These are phyloP conservation scores for Schrenkiella parvula DNA, from an alignment of 345 rosid species.

Conservation along the genomic window DNA sequence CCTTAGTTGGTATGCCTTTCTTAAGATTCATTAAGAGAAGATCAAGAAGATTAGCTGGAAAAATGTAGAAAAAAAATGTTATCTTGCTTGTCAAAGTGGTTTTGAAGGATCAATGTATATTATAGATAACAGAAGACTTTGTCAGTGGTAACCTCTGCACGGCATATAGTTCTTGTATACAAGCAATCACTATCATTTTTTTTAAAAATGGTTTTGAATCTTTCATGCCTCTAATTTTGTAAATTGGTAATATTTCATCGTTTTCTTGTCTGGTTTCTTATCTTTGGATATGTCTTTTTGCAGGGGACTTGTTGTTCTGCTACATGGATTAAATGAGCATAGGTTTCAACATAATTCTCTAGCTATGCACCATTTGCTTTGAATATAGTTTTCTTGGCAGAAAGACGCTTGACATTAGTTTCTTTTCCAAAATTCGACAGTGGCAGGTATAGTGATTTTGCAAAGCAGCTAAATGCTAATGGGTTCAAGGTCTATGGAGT, in stretches of 20 bases:
- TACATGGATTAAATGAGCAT: constrained; percentile 95
- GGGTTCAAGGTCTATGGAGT: constrained; percentile 89
- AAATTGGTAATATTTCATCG: neutral
- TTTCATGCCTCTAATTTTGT: neutral
- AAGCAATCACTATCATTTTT: neutral
- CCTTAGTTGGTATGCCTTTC: constrained; percentile 15
- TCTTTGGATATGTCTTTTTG: constrained; percentile 10
- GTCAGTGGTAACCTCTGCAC: neutral
- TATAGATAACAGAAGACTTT: neutral
- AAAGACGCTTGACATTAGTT: neutral
- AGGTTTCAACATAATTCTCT: constrained; percentile 45
- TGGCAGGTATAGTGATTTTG: constrained; percentile 80
- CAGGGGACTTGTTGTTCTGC: constrained; percentile 79
- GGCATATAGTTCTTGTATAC: neutral
- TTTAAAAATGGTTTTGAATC: neutral
- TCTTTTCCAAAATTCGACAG: constrained; percentile 32
- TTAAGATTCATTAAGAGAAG: neutral
- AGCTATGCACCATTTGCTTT: neutral
- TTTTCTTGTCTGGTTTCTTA: neutral
- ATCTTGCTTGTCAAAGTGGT: neutral
- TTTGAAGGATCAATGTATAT: neutral
- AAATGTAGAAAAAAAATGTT: neutral
- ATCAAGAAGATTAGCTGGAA: constrained; percentile 10
- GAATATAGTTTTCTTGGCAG: neutral
- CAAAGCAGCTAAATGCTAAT: constrained; percentile 71